Evolutionary conservation across 148 eudicot genomes (phyloP).

Genomic region (Vaccinium corymbosum): DNA sequence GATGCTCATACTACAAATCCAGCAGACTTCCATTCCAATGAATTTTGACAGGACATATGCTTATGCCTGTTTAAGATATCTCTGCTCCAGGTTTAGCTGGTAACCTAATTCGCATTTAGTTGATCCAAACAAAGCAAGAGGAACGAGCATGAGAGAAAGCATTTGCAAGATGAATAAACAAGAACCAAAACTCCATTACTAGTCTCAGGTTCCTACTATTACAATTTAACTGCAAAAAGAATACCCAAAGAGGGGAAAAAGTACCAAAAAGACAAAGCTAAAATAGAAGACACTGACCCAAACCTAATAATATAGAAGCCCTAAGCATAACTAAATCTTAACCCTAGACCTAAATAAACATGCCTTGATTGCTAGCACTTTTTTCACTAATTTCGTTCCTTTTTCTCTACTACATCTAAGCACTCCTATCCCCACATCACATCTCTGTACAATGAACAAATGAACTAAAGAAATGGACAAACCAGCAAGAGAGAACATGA

Average conservation of each 20-base stretch:
- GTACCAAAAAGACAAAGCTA: neutral
- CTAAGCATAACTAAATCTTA: constrained; percentile 15
- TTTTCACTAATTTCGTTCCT: constrained; percentile 9
- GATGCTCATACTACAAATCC: neutral
- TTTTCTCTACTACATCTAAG: constrained; percentile 12
- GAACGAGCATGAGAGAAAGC: neutral
- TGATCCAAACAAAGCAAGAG: neutral
- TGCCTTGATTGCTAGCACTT: neutral
- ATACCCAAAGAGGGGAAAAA: constrained; percentile 13
- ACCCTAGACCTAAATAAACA: constrained; percentile 9
- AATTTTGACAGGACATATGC: no score
- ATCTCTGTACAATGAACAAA: constrained; percentile 34
- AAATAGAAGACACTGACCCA: neutral
- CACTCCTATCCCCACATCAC: constrained; percentile 21
- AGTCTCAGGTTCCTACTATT: constrained; percentile 17
- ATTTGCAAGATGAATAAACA: neutral
- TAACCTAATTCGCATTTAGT: neutral
- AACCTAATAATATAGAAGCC: constrained; percentile 2
- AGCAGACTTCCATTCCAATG: neutral
- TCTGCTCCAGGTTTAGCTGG: neutral
- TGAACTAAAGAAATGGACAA: constrained; percentile 27
- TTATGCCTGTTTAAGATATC: neutral
- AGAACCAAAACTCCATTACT: constrained; percentile 7
- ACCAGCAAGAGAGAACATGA: constrained; percentile 14
- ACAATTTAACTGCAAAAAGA: constrained; percentile 28